phyloP scores from a whole-genome alignment of 2,329 filamentous ascomycete species.

The Phialocephala subalpina region DNA sequence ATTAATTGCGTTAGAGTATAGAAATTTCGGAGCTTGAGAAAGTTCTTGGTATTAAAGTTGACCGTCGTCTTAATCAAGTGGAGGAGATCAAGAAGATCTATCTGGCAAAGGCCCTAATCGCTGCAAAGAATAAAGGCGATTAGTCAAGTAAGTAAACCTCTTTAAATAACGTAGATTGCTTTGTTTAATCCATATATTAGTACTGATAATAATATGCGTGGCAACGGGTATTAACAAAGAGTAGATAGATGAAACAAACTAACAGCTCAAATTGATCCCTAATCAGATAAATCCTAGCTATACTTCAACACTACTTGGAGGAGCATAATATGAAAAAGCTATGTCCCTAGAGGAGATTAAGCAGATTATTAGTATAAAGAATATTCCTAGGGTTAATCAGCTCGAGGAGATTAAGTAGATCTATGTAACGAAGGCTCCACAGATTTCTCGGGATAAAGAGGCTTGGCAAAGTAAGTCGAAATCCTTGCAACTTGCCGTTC shows the following conservation, averaged over 20 bases:
- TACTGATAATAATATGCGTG: conserved; percentile 18
- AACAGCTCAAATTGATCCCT: conserved; percentile 27
- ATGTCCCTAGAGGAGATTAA: conserved; percentile 28
- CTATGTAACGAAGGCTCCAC: conserved; percentile 20
- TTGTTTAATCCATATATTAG: conserved; percentile 25
- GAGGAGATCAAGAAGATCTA: conserved; percentile 28
- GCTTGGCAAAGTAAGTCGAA: conserved; percentile 26
- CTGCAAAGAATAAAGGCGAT: conserved; percentile 20
- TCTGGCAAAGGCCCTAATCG: conserved; percentile 22
- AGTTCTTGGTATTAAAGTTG: conserved; percentile 19
- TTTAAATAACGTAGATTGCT: conserved; percentile 20
- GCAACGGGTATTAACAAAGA: conserved; percentile 26
- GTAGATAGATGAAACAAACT: conserved; percentile 28
- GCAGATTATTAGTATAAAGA: conserved; percentile 26
- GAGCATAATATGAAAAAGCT: conserved; percentile 27
- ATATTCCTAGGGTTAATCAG: conserved; percentile 27
- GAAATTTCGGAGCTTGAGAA: conserved; percentile 29
- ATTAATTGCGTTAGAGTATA: conserved; percentile 28
- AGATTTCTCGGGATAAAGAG: conserved; percentile 23
- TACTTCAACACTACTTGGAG: conserved; percentile 24
- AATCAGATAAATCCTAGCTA: conserved; percentile 25
- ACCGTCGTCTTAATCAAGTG: conserved; percentile 23
- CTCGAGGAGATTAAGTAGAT: conserved; percentile 27
- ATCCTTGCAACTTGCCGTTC: conserved; percentile 23
- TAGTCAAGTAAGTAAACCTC: conserved; percentile 21